Conservation (phyloP, 2,329 filamentous ascomycete species). For the Epichloe aotearoae region DNA sequence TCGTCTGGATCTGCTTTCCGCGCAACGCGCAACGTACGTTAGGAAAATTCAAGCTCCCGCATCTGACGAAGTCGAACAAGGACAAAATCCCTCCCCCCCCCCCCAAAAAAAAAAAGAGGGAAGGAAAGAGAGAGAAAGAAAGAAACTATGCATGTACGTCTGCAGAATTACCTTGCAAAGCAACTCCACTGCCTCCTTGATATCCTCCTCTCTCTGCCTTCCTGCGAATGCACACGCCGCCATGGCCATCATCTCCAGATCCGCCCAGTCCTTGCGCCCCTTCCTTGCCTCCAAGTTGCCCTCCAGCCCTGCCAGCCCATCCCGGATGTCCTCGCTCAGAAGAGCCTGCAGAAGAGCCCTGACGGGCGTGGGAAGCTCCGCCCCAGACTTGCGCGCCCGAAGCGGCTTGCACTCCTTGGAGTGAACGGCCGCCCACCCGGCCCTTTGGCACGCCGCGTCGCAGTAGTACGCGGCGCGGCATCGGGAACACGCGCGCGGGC, state of each 20-base stretch:
- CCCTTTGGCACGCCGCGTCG: conserved; percentile 36
- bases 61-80: no score
- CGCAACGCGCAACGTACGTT: no score
- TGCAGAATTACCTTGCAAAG: conserved; percentile 36
- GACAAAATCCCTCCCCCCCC: fast-evolving
- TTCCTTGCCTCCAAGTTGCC: conserved; percentile 27
- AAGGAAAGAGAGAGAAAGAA: neutral
- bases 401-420: conserved; percentile 40
- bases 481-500: conserved; percentile 31
- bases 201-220: conserved; percentile 20
- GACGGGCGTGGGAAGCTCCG: conserved; percentile 38
- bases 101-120: neutral
- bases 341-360: conserved; percentile 40
- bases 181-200: conserved; percentile 30
- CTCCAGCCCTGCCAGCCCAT: conserved; percentile 28
- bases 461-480: conserved; percentile 45
- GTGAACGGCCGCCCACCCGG: conserved; percentile 40
- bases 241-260: conserved; percentile 36
- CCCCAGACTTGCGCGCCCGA: conserved; percentile 14
- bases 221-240: conserved; percentile 29
- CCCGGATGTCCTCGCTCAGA: conserved; percentile 22
- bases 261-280: conserved; percentile 27
- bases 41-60: no score
- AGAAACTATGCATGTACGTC: no score
- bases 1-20: conserved; percentile 39